A percentile compares a stretch with the other conserved stretches of the same genome.
Conservation (phyloP, 495 filamentous ascomycete genomes). For the Tuber indicum region DNA sequence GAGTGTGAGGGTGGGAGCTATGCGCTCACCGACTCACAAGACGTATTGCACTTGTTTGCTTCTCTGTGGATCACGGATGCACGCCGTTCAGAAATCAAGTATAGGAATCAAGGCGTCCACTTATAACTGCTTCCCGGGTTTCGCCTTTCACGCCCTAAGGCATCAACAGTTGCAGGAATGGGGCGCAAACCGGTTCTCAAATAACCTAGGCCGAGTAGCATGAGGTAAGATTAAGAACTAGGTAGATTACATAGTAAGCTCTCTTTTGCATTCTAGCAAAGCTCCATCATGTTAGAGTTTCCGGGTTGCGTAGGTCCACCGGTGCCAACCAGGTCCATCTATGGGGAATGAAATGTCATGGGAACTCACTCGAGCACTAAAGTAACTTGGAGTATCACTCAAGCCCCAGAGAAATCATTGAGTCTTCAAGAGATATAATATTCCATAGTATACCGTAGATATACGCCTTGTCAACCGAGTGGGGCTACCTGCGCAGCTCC, state of each 20-base stretch:
- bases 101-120: neutral
- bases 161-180: neutral
- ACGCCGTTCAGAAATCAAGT: neutral
- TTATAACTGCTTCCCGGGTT: neutral
- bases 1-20: neutral
- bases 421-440: neutral
- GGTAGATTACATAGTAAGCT: neutral
- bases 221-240: neutral
- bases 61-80: neutral
- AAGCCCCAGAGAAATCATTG: neutral
- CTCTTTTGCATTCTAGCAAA: neutral
- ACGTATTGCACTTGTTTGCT: neutral
- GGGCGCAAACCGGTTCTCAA: neutral
- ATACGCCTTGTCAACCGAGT: neutral
- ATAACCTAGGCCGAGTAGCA: neutral
- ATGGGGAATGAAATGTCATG: neutral
- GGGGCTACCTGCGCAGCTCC: neutral
- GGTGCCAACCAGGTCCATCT: neutral
- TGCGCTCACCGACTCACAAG: neutral
- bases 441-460: neutral
- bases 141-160: neutral
- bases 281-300: neutral
- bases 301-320: neutral
- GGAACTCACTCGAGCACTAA: neutral
- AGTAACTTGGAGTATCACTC: neutral